Evolutionary conservation across 768 basidiomycete species (phyloP).

Genomic region (Mycena indigotica): DNA sequence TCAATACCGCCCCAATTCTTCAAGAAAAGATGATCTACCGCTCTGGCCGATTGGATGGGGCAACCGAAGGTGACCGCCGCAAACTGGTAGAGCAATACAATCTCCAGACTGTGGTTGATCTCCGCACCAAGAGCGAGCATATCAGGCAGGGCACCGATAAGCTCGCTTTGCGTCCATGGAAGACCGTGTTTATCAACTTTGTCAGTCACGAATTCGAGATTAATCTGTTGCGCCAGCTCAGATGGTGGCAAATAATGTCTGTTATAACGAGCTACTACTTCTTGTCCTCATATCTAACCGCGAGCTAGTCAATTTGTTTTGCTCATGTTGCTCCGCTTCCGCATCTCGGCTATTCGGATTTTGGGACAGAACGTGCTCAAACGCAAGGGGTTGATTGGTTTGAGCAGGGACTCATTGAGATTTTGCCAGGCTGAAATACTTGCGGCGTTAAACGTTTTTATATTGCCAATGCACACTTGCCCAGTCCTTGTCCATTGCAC

Average conservation of each 20-base stretch:
- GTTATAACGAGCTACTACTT: not conserved
- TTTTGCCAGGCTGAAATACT: conserved; percentile 23
- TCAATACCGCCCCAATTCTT: not conserved
- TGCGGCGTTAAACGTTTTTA: conserved; percentile 20
- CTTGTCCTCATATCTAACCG: too few relatives aligned
- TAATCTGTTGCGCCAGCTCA: conserved; percentile 20
- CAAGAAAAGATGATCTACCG: conserved; percentile 19
- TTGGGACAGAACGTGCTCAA: conserved; percentile 23
- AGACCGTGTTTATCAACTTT: conserved; percentile 20
- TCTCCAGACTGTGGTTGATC: conserved; percentile 22
- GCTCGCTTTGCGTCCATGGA: conserved; percentile 7
- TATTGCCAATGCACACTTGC: conserved; percentile 12
- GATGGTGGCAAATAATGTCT: conserved; percentile 24
- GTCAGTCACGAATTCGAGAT: conserved; percentile 19
- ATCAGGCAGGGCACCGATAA: conserved; percentile 12
- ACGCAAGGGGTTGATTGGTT: conserved; percentile 18
- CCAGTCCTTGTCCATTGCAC: conserved; percentile 25
- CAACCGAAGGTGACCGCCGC: conserved; percentile 10
- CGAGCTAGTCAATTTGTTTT: conserved; percentile 17
- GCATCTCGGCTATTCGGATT: conserved; percentile 24
- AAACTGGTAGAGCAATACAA: conserved; percentile 16
- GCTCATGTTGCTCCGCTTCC: conserved; percentile 17
- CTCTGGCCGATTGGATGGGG: conserved; percentile 25
- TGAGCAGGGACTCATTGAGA: conserved; percentile 22
- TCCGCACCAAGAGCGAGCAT: conserved; percentile 25